Evolutionary conservation across 208 protist genomes (phyloP).

Genomic region (Trypanosoma boissoni): DNA sequence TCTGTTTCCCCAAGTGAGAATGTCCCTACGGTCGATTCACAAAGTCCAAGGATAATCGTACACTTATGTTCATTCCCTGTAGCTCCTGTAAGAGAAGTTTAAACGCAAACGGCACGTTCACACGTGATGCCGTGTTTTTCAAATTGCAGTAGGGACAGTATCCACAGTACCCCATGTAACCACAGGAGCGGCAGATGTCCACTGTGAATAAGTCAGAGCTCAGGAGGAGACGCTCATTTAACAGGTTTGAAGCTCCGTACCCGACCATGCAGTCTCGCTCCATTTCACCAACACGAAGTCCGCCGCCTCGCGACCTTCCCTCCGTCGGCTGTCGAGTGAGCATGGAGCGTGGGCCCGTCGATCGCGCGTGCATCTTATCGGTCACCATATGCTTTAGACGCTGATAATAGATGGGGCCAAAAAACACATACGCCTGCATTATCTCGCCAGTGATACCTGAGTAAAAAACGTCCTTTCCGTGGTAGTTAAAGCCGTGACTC

Average conservation of each 20-base stretch:
- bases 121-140: conserved; percentile 58
- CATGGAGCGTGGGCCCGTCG: conserved; percentile 91
- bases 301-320: conserved; percentile 96
- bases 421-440: conserved; percentile 98
- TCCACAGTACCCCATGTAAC: conserved; percentile 85
- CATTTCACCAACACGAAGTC: conserved; percentile 99
- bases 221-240: conserved; percentile 98
- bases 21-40: background rate
- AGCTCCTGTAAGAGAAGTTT: conserved; percentile 99
- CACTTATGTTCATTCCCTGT: conserved; percentile 97
- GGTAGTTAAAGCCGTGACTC: conserved; percentile 96
- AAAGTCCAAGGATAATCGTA: conserved; percentile 45
- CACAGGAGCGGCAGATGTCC: conserved; percentile 93
- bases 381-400: conserved; percentile 99
- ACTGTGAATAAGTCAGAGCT: conserved; percentile 96
- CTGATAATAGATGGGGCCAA: conserved; percentile 99
- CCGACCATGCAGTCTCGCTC: conserved; percentile 99
- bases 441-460: conserved; percentile 98
- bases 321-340: conserved; percentile 99
- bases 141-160: conserved; percentile 96
- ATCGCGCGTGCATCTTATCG: conserved; percentile 99
- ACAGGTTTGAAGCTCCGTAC: conserved; percentile 94
- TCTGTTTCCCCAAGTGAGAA: background rate
- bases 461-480: conserved; percentile 97
- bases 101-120: conserved; percentile 99